These are phyloP conservation scores for Fusarium armeniacum DNA, from an alignment of 2,329 filamentous ascomycete genomes.

Conservation along the genomic window DNA sequence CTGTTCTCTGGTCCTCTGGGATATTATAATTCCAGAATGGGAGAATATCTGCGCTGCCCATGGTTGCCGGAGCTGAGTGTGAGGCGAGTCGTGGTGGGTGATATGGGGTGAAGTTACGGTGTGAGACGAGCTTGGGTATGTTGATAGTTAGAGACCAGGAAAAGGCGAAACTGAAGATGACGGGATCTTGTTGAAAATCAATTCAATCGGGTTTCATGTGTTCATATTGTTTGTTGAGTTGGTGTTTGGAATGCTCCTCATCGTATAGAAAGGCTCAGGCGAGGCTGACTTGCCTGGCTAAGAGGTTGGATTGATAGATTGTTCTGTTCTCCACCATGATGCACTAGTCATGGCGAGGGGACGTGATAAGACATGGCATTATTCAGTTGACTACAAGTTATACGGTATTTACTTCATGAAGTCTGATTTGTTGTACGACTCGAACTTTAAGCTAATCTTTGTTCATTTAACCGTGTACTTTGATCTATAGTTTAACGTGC, in stretches of 20 bases:
- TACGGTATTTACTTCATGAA: neutral
- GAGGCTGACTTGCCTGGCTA: neutral
- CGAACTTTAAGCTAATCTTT: neutral
- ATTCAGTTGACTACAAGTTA: neutral
- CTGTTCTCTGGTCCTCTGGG: slow-evolving; percentile 70
- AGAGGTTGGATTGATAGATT: neutral
- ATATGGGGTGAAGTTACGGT: slow-evolving; percentile 31
- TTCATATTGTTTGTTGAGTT: neutral
- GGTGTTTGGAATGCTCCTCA: slow-evolving; percentile 1
- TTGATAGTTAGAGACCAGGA: neutral
- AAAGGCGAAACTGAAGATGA: neutral
- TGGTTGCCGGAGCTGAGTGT: slow-evolving; percentile 38
- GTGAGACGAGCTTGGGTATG: slow-evolving; percentile 12
- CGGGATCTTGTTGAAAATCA: neutral
- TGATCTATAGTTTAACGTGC: neutral
- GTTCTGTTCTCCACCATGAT: slow-evolving; percentile 24
- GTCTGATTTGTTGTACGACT: neutral
- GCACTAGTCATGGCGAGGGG: slow-evolving; percentile 10
- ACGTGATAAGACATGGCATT: neutral
- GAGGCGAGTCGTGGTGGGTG: neutral
- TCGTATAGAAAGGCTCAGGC: slow-evolving; percentile 2
- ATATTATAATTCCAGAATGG: slow-evolving; percentile 91
- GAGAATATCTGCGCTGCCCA: slow-evolving; percentile 55
- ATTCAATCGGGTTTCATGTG: neutral
- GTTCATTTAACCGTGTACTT: neutral